Percentiles rank a stretch among this genome's conserved stretches.
Evolutionary conservation across 2,329 filamentous ascomycete genomes (phyloP).

Genomic region (Eutypa lata): DNA sequence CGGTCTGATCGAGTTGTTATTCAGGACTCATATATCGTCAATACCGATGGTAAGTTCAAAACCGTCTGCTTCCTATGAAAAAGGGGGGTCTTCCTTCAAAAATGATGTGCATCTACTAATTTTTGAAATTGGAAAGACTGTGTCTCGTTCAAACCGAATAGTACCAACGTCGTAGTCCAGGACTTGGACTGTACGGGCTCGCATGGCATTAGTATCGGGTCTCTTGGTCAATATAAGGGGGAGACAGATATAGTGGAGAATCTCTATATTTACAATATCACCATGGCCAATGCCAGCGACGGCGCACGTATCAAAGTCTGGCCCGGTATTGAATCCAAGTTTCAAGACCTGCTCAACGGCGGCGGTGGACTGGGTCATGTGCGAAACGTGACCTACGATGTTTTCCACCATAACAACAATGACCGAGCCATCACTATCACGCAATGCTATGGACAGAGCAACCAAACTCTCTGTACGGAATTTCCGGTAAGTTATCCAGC

Average conservation of each 20-base stretch:
- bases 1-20: slow-evolving; percentile 61
- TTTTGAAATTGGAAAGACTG: slow-evolving; percentile 44
- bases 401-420: slow-evolving; percentile 57
- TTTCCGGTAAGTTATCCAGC: slow-evolving; percentile 17
- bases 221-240: slow-evolving; percentile 63
- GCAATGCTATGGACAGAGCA: slow-evolving; percentile 57
- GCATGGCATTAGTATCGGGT: slow-evolving; percentile 72
- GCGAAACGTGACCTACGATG: slow-evolving; percentile 65
- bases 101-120: background rate
- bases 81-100: background rate
- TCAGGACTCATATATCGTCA: slow-evolving; percentile 62
- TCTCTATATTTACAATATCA: slow-evolving; percentile 60
- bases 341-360: slow-evolving; percentile 60
- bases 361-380: slow-evolving; percentile 61
- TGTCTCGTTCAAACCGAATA: slow-evolving; percentile 73
- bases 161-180: slow-evolving; percentile 65
- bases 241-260: slow-evolving; percentile 67
- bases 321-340: slow-evolving; percentile 54
- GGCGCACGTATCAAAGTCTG: slow-evolving; percentile 73
- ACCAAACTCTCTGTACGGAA: slow-evolving; percentile 34
- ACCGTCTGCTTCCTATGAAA: background rate
- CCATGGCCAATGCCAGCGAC: slow-evolving; percentile 58
- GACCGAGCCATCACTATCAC: slow-evolving; percentile 64
- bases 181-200: slow-evolving; percentile 66
- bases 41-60: slow-evolving; percentile 49